phyloP scores from a whole-genome alignment of 306 rosid species.

The Dalbergia oliveri region DNA sequence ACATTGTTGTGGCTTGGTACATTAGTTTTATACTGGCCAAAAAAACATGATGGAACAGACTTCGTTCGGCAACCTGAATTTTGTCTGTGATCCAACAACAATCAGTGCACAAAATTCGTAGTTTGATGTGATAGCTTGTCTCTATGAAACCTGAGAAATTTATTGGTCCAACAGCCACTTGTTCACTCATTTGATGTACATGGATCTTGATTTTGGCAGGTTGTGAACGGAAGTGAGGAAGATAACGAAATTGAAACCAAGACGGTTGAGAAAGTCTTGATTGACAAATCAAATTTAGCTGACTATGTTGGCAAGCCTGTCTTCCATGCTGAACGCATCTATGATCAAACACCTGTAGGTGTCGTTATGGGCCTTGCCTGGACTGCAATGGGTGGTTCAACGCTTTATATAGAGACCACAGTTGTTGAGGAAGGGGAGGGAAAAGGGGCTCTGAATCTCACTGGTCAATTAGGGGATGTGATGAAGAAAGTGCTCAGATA shows the following conservation, averaged over 20 bases:
- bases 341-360: conserved; percentile 83
- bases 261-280: conserved; percentile 60
- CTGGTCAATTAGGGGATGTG: conserved; percentile 99
- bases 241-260: conserved; percentile 54
- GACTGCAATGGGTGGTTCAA: conserved; percentile 99
- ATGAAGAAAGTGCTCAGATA: conserved; percentile 99
- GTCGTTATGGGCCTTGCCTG: conserved; percentile 99
- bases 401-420: conserved; percentile 90
- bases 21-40: conserved; percentile 22
- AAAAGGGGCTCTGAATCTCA: conserved; percentile 76
- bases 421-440: conserved; percentile 88
- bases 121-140: conserved; percentile 1
- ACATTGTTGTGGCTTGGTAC: conserved; percentile 14
- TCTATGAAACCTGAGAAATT: conserved; percentile 29
- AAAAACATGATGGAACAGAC: background rate
- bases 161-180: background rate
- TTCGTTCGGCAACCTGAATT: conserved; percentile 30
- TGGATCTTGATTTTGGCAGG: conserved; percentile 60
- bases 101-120: background rate
- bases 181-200: conserved; percentile 26
- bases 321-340: conserved; percentile 96
- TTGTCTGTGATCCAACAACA: conserved; percentile 4
- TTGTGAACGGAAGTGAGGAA: conserved; percentile 49
- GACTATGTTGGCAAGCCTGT: conserved; percentile 97
- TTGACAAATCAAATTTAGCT: conserved; percentile 67